These are phyloP conservation scores for Colletotrichum simmondsii DNA, from an alignment of 2,329 filamentous ascomycete species.

Conservation along the genomic window DNA sequence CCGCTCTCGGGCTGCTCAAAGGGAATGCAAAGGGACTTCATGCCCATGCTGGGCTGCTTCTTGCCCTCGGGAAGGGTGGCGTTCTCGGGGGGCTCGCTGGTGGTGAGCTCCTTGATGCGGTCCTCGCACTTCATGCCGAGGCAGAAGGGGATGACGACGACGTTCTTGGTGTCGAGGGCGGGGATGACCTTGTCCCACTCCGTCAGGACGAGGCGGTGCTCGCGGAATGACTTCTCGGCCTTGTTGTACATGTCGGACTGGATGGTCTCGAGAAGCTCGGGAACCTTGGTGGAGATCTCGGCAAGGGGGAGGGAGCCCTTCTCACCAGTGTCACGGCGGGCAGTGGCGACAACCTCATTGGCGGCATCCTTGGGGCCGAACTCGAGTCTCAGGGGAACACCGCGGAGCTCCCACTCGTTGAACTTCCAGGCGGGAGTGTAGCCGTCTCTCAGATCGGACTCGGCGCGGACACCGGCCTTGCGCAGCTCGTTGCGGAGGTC, in stretches of 20 bases:
- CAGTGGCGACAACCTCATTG: conserved; percentile 84
- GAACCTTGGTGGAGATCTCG: conserved; percentile 78
- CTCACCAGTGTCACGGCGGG: conserved; percentile 86
- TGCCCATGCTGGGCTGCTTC: conserved; percentile 69
- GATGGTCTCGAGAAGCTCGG: conserved; percentile 87
- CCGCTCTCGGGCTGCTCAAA: conserved; percentile 84
- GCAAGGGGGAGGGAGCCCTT: conserved; percentile 84
- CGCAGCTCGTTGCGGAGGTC: conserved; percentile 76
- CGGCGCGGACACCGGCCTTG: conserved; percentile 79
- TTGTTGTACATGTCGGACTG: conserved; percentile 83
- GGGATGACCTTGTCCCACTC: conserved; percentile 94
- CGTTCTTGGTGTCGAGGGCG: conserved; percentile 89
- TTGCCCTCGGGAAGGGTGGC: conserved; percentile 61
- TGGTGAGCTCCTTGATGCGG: conserved; percentile 92
- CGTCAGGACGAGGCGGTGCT: conserved; percentile 83
- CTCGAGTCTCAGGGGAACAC: conserved; percentile 92
- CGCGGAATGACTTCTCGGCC: conserved; percentile 81
- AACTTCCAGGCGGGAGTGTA: conserved; percentile 98
- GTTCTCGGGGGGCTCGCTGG: conserved; percentile 65
- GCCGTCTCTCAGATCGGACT: conserved; percentile 86
- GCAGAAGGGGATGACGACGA: conserved; percentile 92
- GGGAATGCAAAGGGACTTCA: conserved; percentile 77
- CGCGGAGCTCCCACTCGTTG: conserved; percentile 98
- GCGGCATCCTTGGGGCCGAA: conserved; percentile 95
- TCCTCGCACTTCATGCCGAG: conserved; percentile 86